phyloP scores from a whole-genome alignment of 1,139 yeast species.

The Hansenula sp. region DNA sequence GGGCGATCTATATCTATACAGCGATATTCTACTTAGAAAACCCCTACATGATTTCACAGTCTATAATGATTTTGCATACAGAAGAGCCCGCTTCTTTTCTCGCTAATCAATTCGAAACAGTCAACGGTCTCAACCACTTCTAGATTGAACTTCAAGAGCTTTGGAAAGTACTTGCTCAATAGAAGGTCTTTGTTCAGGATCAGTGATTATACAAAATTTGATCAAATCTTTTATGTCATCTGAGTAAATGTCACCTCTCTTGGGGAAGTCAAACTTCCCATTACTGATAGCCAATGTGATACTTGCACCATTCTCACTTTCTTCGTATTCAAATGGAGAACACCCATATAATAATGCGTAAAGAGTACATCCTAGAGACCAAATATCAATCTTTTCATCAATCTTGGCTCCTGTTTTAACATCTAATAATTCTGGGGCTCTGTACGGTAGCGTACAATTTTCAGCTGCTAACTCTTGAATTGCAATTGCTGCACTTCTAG shows the following conservation, averaged over 20 bases:
- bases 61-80: no score
- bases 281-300: slow-evolving; percentile 71
- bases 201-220: slow-evolving; percentile 53
- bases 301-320: slow-evolving; percentile 78
- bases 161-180: slow-evolving; percentile 53
- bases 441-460: slow-evolving; percentile 80
- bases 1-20: no score
- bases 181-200: slow-evolving; percentile 57
- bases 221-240: slow-evolving; percentile 54
- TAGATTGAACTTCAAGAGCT: slow-evolving; percentile 35
- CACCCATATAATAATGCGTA: slow-evolving; percentile 74
- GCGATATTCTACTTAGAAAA: no score
- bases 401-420: slow-evolving; percentile 61
- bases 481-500: slow-evolving; percentile 69
- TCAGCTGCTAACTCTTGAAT: slow-evolving; percentile 81
- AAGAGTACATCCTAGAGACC: slow-evolving; percentile 87
- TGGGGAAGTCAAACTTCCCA: slow-evolving; percentile 68
- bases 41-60: no score
- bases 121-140: not conserved
- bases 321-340: slow-evolving; percentile 87
- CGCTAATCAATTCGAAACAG: no score
- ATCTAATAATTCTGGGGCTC: slow-evolving; percentile 88
- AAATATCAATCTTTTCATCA: slow-evolving; percentile 76
- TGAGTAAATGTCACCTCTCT: slow-evolving; percentile 45
- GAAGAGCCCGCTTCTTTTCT: no score